Evolutionary conservation across 1,284 basidiomycete genomes (phyloP).

Genomic region (Ustilago nuda): DNA sequence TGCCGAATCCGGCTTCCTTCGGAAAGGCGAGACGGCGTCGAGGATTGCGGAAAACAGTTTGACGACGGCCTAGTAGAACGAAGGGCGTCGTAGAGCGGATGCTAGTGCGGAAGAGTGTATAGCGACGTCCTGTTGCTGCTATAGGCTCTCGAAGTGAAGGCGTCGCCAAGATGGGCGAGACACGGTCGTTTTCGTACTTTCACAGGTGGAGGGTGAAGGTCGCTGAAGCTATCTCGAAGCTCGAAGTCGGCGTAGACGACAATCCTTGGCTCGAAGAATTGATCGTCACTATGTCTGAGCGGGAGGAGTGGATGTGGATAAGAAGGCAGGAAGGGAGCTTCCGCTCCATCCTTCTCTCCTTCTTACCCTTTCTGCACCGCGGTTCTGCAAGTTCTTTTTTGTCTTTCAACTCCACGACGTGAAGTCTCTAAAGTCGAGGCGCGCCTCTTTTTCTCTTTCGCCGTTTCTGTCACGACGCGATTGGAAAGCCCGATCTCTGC

Average conservation of each 20-base stretch:
- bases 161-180: no score
- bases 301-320: neutral
- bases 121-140: no score
- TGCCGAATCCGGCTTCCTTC: slow-evolving; percentile 22
- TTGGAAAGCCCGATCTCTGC: neutral
- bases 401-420: slow-evolving; percentile 22
- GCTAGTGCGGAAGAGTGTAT: neutral
- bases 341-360: neutral
- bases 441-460: slow-evolving; percentile 4
- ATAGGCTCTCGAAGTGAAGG: no score
- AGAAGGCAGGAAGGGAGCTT: neutral
- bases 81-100: neutral
- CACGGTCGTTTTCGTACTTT: no score
- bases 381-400: neutral
- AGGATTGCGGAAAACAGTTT: slow-evolving; percentile 12
- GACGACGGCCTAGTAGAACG: neutral
- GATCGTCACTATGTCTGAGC: neutral
- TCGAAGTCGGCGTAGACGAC: no score
- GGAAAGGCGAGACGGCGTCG: slow-evolving; percentile 23
- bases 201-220: no score
- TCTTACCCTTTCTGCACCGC: slow-evolving; percentile 10
- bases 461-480: slow-evolving; percentile 6
- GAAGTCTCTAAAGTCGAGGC: slow-evolving; percentile 13
- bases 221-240: no score
- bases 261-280: neutral